Base-by-base conservation (phyloP, 805 yeast species). In the Yarrowia sp. region DNA sequence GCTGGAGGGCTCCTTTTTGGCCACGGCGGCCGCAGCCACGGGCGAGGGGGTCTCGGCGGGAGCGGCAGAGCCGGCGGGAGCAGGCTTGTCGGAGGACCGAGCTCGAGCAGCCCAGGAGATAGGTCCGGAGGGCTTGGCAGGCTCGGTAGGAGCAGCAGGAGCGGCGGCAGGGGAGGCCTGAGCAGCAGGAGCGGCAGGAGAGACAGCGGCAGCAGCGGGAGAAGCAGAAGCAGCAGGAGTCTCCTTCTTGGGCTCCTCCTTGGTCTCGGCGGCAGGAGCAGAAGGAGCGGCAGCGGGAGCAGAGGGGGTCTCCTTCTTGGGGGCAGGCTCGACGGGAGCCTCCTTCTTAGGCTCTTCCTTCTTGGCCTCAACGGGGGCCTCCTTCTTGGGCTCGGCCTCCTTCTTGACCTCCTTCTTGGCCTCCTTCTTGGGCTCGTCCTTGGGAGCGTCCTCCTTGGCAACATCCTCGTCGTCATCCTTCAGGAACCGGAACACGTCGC, bases 401-500 rank as follows among this genome's bases (percentile, higher is more conserved):
- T 34, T 38, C 40, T 33, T 49, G 24, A 6, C 60, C 44, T 53
- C 60, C 60, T 53, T 53, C 49, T 44, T 44, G 14, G n/a, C 9
- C 49, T 44, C 49, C 33, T 46, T 34, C 50, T 46, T 46, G 34
- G 24, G 24, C 20, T 30, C 43, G 36, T 60, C 39, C 43, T 44
- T 44, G 36, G 34, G 36, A 24, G 13, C 46, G 38, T 20, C 65
- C 12, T 71, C 75, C 36, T 60, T 68, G 49, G 49, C 47, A 4
- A 68, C 73, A 40, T 50, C 36, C 52, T 36, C 75, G 49, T 69
- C 72, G 36, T 76, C 78, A 50, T 78, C 79, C 71, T 75, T 74
- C 65, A 79, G 67, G 68, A 75, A 72, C 19, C 81, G 75, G 70
- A 79, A 74, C 36, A 80, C 75, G 69, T 80, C 83, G 70, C 77